Evolutionary conservation across 257 asterid species (phyloP).

Genomic region (Solanum infundibuliforme): DNA sequence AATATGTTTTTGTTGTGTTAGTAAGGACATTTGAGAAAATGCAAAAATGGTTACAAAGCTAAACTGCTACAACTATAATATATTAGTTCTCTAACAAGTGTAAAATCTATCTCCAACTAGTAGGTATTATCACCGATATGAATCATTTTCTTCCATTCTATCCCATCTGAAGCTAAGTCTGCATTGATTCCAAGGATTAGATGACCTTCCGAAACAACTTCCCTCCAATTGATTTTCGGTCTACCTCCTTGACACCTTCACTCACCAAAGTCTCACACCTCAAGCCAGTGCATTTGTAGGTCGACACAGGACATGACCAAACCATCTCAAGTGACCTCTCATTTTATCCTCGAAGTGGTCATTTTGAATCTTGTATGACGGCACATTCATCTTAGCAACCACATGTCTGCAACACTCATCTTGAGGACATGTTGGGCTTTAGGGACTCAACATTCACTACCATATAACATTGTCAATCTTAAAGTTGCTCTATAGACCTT

Average conservation of each 20-base stretch:
- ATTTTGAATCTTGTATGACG: background rate
- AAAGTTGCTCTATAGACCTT: background rate
- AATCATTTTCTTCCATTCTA: background rate
- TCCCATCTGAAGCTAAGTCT: background rate
- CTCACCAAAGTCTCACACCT: background rate
- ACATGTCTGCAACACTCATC: background rate
- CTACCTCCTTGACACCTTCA: background rate
- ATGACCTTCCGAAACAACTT: background rate
- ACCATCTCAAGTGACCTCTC: background rate
- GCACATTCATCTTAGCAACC: background rate
- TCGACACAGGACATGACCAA: background rate
- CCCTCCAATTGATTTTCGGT: background rate
- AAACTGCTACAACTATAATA: background rate
- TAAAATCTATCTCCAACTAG: background rate
- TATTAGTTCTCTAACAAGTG: background rate
- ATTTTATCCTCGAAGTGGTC: background rate
- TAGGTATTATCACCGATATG: background rate
- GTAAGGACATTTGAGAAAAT: background rate
- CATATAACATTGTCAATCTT: background rate
- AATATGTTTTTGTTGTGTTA: background rate
- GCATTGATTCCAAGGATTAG: background rate
- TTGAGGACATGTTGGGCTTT: background rate
- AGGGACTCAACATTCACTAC: background rate
- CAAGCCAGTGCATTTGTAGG: background rate
- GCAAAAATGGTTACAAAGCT: background rate